Conservation (phyloP, 2,329 filamentous ascomycete species). For the Lasiodiplodia hormozganensis region DNA sequence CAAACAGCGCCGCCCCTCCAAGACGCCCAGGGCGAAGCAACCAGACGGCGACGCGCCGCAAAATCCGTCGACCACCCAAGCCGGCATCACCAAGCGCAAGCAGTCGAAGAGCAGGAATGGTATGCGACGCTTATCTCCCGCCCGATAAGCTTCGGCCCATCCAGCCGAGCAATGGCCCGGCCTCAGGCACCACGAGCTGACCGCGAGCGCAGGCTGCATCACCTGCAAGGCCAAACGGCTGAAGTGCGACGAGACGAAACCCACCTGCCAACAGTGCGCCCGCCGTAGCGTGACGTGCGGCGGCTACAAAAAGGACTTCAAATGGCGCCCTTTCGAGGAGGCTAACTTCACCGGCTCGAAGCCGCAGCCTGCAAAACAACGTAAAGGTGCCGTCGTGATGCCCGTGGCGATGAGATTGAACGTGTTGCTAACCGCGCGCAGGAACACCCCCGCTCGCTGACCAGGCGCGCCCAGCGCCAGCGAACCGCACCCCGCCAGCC, state of each 20-base stretch:
- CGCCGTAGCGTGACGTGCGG: slow-evolving; percentile 70
- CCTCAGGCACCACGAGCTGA: slow-evolving; percentile 25
- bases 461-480: neutral
- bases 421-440: slow-evolving; percentile 28
- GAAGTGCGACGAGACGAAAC: slow-evolving; percentile 77
- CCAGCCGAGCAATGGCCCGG: slow-evolving; percentile 26
- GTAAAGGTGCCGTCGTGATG: slow-evolving; percentile 23
- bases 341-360: slow-evolving; percentile 59
- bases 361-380: slow-evolving; percentile 33
- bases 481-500: slow-evolving; percentile 24
- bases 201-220: slow-evolving; percentile 63
- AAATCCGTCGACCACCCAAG: slow-evolving; percentile 30
- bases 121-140: slow-evolving; percentile 48
- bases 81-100: slow-evolving; percentile 65
- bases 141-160: slow-evolving; percentile 32
- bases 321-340: slow-evolving; percentile 75
- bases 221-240: slow-evolving; percentile 77
- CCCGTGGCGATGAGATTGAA: neutral
- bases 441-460: slow-evolving; percentile 30
- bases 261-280: slow-evolving; percentile 70
- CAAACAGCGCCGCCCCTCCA: slow-evolving; percentile 34
- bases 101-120: slow-evolving; percentile 79
- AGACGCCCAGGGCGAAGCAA: slow-evolving; percentile 16
- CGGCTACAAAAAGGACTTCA: slow-evolving; percentile 78
- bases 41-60: slow-evolving; percentile 12